These are phyloP conservation scores for Akanthomyces muscarius DNA, from an alignment of 2,329 filamentous ascomycete species.

Conservation along the genomic window DNA sequence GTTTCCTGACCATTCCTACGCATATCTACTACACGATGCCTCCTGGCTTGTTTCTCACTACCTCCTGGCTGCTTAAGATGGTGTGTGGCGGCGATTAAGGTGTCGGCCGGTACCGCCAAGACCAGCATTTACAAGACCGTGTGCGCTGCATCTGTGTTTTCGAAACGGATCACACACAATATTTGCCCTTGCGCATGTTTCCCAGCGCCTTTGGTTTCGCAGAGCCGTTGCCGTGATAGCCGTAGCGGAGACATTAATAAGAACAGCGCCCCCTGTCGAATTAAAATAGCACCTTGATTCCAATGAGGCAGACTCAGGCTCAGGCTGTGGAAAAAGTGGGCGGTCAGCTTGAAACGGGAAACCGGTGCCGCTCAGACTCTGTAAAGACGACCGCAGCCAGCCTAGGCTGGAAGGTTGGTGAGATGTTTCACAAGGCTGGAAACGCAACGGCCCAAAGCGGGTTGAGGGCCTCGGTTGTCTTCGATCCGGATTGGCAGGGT, in stretches of 20 bases:
- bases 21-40: too few relatives aligned
- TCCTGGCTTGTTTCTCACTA: too few relatives aligned
- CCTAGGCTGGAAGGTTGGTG: background rate
- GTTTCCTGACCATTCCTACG: too few relatives aligned
- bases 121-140: background rate
- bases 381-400: background rate
- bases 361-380: background rate
- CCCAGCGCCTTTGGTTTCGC: background rate
- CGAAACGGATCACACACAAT: background rate
- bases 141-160: background rate
- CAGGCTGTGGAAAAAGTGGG: background rate
- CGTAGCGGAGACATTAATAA: background rate
- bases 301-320: background rate
- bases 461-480: background rate
- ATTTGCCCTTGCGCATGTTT: background rate
- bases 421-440: background rate
- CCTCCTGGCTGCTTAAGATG: background rate
- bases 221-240: slow-evolving; percentile 10
- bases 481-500: background rate
- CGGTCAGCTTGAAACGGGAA: background rate
- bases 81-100: background rate
- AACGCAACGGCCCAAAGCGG: background rate
- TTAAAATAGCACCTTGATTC: background rate
- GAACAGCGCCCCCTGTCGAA: too few relatives aligned
- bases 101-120: background rate